Percentiles rank a stretch among this genome's conserved stretches.
Evolutionary conservation across 805 yeast genomes (phyloP).

Genomic region (Saccharomycopsis fibuligera): DNA sequence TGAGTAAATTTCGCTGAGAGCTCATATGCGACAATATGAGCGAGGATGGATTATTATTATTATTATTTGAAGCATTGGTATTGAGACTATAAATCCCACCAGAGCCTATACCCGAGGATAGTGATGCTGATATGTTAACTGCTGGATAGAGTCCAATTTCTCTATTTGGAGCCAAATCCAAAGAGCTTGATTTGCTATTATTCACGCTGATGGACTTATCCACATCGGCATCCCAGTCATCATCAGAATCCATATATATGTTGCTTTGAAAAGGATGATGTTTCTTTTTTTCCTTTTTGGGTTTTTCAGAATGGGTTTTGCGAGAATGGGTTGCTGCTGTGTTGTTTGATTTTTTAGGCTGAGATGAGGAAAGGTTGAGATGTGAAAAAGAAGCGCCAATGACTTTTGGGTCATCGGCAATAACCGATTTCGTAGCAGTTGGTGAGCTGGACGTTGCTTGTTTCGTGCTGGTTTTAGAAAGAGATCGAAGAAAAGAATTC

Average conservation of each 20-base stretch:
- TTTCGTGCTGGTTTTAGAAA: conserved; percentile 25
- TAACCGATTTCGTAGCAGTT: conserved; percentile 21
- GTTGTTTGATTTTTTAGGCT: background rate
- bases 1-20: conserved; percentile 21
- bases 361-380: conserved; percentile 27
- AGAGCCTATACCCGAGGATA: background rate
- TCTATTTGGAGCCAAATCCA: background rate
- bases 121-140: background rate
- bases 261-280: conserved; percentile 18
- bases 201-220: conserved; percentile 28
- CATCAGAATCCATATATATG: conserved; percentile 67
- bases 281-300: background rate
- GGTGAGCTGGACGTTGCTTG: conserved; percentile 23
- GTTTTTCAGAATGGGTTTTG: conserved; percentile 8
- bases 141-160: background rate
- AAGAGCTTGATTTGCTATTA: background rate
- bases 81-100: background rate
- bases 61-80: too few species aligned
- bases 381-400: conserved; percentile 55
- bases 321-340: background rate
- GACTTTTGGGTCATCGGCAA: conserved; percentile 33
- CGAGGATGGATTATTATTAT: background rate
- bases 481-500: conserved; percentile 42
- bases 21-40: background rate
- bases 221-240: conserved; percentile 87